Evolutionary conservation across 106 monocot species (phyloP).

Genomic region (Phalaenopsis equestris): DNA sequence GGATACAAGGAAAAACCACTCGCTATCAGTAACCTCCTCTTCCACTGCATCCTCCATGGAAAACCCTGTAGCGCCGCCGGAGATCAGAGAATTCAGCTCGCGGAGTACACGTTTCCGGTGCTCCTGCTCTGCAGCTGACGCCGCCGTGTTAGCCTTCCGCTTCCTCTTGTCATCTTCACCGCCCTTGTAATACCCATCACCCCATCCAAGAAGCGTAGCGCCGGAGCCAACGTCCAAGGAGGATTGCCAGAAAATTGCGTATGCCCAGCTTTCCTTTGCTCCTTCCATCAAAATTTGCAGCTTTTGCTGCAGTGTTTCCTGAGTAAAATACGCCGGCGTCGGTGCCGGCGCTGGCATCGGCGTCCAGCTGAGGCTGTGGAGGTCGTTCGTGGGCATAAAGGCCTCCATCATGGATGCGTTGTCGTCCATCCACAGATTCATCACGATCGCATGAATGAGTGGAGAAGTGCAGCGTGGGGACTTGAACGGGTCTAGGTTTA

Average conservation of each 20-base stretch:
- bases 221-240: slow-evolving; percentile 39
- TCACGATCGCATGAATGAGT: not conserved
- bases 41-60: not conserved
- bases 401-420: slow-evolving; percentile 42
- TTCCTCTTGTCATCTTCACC: slow-evolving; percentile 32
- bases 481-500: slow-evolving; percentile 38
- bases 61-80: slow-evolving; percentile 10
- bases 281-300: slow-evolving; percentile 65
- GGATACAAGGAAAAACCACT: slow-evolving; percentile 57
- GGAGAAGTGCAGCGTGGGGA: not conserved
- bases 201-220: slow-evolving; percentile 64
- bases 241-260: slow-evolving; percentile 88
- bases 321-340: slow-evolving; percentile 24
- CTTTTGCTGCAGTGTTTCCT: slow-evolving; percentile 59
- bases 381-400: slow-evolving; percentile 24
- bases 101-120: slow-evolving; percentile 63
- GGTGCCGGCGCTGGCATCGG: not conserved
- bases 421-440: slow-evolving; percentile 35
- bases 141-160: slow-evolving; percentile 5
- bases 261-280: slow-evolving; percentile 48
- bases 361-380: slow-evolving; percentile 13
- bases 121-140: slow-evolving; percentile 55
- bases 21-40: slow-evolving; percentile 38
- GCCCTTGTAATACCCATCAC: slow-evolving; percentile 79
- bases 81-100: slow-evolving; percentile 60